These are phyloP conservation scores for Viridothelium virens DNA, from an alignment of 495 filamentous ascomycete species.

Conservation along the genomic window DNA sequence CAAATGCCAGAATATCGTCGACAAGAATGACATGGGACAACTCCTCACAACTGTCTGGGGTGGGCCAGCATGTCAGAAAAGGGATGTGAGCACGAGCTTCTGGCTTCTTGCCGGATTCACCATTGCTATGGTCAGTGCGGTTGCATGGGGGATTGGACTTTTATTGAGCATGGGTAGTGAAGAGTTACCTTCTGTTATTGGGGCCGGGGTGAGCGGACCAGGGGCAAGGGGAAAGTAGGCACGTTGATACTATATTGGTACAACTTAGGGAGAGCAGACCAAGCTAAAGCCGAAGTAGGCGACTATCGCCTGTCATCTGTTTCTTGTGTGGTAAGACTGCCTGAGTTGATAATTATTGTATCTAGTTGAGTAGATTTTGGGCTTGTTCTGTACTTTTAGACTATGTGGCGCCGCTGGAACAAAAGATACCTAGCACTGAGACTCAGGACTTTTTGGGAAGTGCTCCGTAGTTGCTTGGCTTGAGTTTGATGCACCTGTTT, in stretches of 20 bases:
- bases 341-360: not conserved
- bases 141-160: slow-evolving; percentile 62
- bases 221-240: slow-evolving; percentile 31
- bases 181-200: slow-evolving; percentile 76
- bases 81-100: slow-evolving; percentile 78
- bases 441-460: too few relatives aligned
- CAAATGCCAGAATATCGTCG: slow-evolving; percentile 48
- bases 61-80: slow-evolving; percentile 83
- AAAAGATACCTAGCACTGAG: too few relatives aligned
- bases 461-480: too few relatives aligned
- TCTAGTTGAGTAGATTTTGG: not conserved
- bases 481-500: too few relatives aligned
- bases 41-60: slow-evolving; percentile 60
- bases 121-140: slow-evolving; percentile 52
- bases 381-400: not conserved
- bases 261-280: too few relatives aligned
- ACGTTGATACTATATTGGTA: not conserved
- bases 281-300: not conserved
- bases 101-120: slow-evolving; percentile 70
- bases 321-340: not conserved
- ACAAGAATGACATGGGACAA: slow-evolving; percentile 40
- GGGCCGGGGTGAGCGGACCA: slow-evolving; percentile 66
- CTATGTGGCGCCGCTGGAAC: too few relatives aligned
- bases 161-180: slow-evolving; percentile 70
- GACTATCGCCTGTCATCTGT: not conserved